These are phyloP conservation scores for Cudoniella acicularis DNA, from an alignment of 495 filamentous ascomycete genomes.

Conservation along the genomic window DNA sequence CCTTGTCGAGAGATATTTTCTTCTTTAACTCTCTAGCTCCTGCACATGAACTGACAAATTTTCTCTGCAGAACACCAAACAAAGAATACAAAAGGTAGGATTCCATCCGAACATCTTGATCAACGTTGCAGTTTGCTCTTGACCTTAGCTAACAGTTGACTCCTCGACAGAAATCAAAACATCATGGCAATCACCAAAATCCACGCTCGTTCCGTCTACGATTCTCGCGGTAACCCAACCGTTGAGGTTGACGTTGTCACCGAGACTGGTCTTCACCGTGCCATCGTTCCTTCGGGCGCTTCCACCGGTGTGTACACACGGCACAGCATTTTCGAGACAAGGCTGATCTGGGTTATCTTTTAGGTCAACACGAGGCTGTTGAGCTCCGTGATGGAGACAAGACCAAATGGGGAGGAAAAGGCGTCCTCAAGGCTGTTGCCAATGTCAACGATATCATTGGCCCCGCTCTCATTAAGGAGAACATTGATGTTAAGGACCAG, in stretches of 20 bases:
- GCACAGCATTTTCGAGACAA: conserved; percentile 2
- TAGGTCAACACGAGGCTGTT: conserved; percentile 95
- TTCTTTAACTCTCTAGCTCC: conserved; percentile 11
- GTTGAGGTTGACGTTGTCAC: conserved; percentile 93
- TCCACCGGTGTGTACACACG: conserved; percentile 72
- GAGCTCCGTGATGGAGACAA: conserved; percentile 99
- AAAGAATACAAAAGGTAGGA: conserved; percentile 14
- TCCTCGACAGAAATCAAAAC: conserved; percentile 34
- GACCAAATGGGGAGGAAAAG: conserved; percentile 93
- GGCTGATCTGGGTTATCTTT: conserved; percentile 10
- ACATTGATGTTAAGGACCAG: conserved; percentile 97
- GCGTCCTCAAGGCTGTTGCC: conserved; percentile 90
- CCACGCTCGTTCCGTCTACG: conserved; percentile 97
- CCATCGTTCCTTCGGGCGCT: conserved; percentile 97
- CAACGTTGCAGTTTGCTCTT: not conserved
- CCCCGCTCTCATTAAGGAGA: conserved; percentile 87
- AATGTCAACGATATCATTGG: conserved; percentile 95
- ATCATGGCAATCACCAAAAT: conserved; percentile 96
- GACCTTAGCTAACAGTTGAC: conserved; percentile 16
- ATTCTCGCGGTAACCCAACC: conserved; percentile 98
- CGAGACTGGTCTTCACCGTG: conserved; percentile 93
- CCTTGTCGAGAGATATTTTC: conserved; percentile 14
- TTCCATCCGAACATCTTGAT: not conserved
- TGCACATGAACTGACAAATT: conserved; percentile 20
- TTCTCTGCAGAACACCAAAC: conserved; percentile 4